Percentiles rank a stretch among this genome's conserved stretches.
These are phyloP conservation scores for Pseudocercospora fuligena DNA, from an alignment of 2,329 filamentous ascomycete genomes.

Conservation along the genomic window DNA sequence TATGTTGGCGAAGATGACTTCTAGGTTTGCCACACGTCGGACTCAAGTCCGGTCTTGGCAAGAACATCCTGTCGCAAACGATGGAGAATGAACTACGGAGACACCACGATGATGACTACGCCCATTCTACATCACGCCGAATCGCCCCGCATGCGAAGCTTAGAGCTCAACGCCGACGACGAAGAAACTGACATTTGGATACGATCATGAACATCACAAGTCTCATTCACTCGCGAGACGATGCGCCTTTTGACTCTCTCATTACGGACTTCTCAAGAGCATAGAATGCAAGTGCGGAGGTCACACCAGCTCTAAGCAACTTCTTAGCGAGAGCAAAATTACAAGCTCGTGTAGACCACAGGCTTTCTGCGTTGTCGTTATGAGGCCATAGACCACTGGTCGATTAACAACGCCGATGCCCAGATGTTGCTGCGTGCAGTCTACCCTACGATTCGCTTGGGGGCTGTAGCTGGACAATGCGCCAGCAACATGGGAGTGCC, in stretches of 20 bases:
- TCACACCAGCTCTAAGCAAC: background rate
- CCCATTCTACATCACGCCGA: background rate
- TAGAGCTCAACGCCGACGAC: no score
- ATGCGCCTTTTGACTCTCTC: background rate
- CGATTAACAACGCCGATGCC: background rate
- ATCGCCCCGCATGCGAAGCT: no score
- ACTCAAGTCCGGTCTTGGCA: background rate
- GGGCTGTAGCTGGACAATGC: background rate
- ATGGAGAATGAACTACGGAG: background rate
- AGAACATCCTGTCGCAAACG: background rate
- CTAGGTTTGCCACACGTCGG: no score
- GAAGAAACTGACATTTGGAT: background rate
- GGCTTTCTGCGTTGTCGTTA: background rate
- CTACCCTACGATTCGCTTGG: background rate
- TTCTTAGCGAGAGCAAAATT: background rate
- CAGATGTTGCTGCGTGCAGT: background rate
- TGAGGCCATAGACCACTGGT: background rate
- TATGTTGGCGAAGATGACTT: no score
- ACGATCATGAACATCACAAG: background rate
- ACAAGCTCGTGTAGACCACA: background rate
- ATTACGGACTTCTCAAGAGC: background rate
- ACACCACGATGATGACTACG: background rate
- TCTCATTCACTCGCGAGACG: background rate
- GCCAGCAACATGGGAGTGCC: no score
- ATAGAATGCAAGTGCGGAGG: background rate